Evolutionary conservation across 2,329 filamentous ascomycete genomes (phyloP).

Genomic region (Sporothrix luriei): DNA sequence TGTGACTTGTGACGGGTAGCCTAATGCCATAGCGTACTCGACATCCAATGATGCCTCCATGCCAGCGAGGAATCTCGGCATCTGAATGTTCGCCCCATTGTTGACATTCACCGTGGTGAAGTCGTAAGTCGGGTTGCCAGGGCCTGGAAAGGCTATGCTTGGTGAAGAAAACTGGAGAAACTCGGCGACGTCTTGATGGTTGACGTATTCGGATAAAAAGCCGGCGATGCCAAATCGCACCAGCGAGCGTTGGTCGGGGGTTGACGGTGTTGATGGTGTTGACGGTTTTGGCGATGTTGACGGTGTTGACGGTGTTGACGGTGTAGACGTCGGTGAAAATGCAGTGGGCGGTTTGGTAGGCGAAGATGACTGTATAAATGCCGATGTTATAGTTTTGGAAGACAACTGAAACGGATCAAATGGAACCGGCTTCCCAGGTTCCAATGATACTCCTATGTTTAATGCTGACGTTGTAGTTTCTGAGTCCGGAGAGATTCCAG

Average conservation of each 20-base stretch:
- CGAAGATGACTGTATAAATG: neutral
- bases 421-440: neutral
- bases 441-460: neutral
- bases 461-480: neutral
- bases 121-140: slow-evolving; percentile 29
- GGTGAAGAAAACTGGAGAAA: slow-evolving; percentile 40
- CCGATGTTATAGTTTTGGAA: neutral
- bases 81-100: slow-evolving; percentile 50
- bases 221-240: slow-evolving; percentile 53
- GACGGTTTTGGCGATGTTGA: too few relatives aligned
- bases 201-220: slow-evolving; percentile 54
- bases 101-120: slow-evolving; percentile 49
- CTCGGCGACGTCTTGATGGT: slow-evolving; percentile 47
- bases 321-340: neutral
- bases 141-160: slow-evolving; percentile 22
- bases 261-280: neutral
- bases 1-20: slow-evolving; percentile 49
- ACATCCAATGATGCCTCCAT: slow-evolving; percentile 54
- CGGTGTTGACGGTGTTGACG: too few relatives aligned
- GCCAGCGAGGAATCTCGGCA: slow-evolving; percentile 42
- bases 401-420: neutral
- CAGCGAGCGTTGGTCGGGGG: slow-evolving; percentile 38
- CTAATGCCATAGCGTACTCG: slow-evolving; percentile 52
- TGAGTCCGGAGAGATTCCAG: neutral
- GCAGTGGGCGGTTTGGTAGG: neutral